Percentiles rank a stretch among this genome's conserved stretches.
These are phyloP conservation scores for Azolla pinnata DNA, from an alignment of 75 land plant species.

Conservation along the genomic window DNA sequence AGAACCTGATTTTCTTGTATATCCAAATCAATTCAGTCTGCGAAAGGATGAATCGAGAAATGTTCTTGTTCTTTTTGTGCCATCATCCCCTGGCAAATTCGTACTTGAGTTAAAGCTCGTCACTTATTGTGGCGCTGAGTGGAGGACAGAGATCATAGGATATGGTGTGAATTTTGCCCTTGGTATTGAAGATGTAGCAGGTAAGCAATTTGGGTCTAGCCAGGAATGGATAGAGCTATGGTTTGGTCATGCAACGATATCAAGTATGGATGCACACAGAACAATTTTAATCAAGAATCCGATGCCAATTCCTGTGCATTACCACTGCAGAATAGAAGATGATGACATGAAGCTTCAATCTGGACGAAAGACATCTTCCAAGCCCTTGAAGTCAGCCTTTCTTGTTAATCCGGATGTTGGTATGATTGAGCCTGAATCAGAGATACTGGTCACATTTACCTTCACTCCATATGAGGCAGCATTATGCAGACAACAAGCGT, in stretches of 20 bases:
- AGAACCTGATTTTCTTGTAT: neutral
- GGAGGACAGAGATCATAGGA: neutral
- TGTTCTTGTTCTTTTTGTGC: neutral
- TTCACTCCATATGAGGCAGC: neutral
- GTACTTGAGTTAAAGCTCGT: neutral
- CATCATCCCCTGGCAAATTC: slow-evolving; percentile 1
- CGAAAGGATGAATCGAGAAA: neutral
- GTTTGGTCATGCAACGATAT: neutral
- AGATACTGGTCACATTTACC: neutral
- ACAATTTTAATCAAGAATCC: neutral
- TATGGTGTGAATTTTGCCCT: neutral
- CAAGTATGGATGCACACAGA: neutral
- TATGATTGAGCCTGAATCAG: neutral
- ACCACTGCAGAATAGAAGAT: neutral
- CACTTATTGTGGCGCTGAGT: neutral
- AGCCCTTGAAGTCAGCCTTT: neutral
- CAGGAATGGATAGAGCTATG: neutral
- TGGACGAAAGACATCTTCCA: neutral
- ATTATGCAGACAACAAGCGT: neutral
- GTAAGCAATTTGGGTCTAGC: neutral
- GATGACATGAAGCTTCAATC: neutral
- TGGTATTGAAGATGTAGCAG: neutral
- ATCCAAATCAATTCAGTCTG: slow-evolving; percentile 1
- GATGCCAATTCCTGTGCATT: slow-evolving; percentile 1
- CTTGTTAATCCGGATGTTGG: neutral